Conservation (phyloP, 257 asterid genomes). For the Euphrasia confusa region DNA sequence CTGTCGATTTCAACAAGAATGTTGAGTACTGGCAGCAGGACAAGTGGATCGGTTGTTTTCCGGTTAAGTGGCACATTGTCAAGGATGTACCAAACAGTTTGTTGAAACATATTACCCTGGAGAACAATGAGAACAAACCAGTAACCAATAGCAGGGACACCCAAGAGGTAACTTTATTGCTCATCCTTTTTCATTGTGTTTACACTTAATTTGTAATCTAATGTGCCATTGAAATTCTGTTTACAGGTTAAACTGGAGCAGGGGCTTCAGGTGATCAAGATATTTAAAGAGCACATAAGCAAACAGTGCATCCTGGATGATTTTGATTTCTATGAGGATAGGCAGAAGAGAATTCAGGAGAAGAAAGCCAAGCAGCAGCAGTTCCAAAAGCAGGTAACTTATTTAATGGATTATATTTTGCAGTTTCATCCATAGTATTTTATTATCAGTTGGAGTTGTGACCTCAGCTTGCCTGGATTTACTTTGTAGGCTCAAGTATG, state of each 20-base stretch:
- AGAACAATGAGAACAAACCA: constrained; percentile 68
- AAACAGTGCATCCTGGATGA: constrained; percentile 61
- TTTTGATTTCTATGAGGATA: constrained; percentile 69
- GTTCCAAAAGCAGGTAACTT: constrained; percentile 36
- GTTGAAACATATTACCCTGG: constrained; percentile 68
- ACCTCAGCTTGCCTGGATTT: not conserved
- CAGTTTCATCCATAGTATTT: not conserved
- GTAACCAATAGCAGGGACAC: constrained; percentile 80
- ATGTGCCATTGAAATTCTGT: not conserved
- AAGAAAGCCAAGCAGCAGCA: constrained; percentile 48
- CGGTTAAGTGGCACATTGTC: constrained; percentile 78
- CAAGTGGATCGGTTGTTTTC: constrained; percentile 82
- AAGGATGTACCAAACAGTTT: constrained; percentile 74
- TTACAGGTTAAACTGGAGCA: constrained; percentile 53
- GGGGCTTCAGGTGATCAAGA: constrained; percentile 53
- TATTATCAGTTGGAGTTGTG: not conserved
- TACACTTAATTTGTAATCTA: not conserved
- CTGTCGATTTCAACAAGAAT: constrained; percentile 66
- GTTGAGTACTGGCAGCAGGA: constrained; percentile 83
- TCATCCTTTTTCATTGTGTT: not conserved
- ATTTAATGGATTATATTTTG: not conserved
- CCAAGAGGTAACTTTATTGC: constrained; percentile 48
- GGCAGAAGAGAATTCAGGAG: constrained; percentile 57
- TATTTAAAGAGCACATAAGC: constrained; percentile 52
- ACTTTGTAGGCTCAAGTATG: constrained; percentile 35